Base-by-base conservation (phyloP, 345 rosid species). In the Hirschfeldia incana region DNA sequence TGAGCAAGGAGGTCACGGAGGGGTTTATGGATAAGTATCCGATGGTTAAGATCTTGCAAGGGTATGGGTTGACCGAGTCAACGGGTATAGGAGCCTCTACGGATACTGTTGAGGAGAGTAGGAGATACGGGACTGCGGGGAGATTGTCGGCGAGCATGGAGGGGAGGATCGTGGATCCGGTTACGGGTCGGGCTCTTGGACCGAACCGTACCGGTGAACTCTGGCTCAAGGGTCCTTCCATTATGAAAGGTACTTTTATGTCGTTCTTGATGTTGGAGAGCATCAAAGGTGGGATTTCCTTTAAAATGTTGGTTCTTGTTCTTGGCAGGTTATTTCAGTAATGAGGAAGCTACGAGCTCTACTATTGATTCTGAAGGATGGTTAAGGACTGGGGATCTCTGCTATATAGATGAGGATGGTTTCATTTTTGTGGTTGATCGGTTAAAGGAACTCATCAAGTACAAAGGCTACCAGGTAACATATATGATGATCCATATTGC, bases 351-450 rank as follows among this genome's bases (percentile, higher is more conserved):
- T 3, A 95, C 98, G 27, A 73, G 87, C 26, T 86, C 89, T 2
- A 89, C 98, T 21, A 77, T 95, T 62, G 93, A 88, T 82, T 86
- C 92, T 0, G 89, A 90, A 36, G 99, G 97, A 78, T 95, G 99
- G 98, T 75, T 95, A 62, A 91, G 89, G 80, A 95, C 99, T n/a
- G 99, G 99, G 27, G 98, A 93, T 82, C 81, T 95, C 9, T 93
- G 98, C 73, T 93, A 89, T 79, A 85, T 93, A 5, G 97, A 93
- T 33, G 94, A 88, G 3, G 94, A 91, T 73, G 98, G 99, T 39
- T 90, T 85, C 84, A 82, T 95, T 57, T 93, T 89, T 30, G 84
- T 93, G 39, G 99, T 93, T 1, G 99, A 95, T 78, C 83, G 98
- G 78, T 74, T 95, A 78, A 95, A 95, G 83, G 99, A 95, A 84